Evolutionary conservation across 169 alveolate genomes (phyloP).

Genomic region (Eimeria falciformis): DNA sequence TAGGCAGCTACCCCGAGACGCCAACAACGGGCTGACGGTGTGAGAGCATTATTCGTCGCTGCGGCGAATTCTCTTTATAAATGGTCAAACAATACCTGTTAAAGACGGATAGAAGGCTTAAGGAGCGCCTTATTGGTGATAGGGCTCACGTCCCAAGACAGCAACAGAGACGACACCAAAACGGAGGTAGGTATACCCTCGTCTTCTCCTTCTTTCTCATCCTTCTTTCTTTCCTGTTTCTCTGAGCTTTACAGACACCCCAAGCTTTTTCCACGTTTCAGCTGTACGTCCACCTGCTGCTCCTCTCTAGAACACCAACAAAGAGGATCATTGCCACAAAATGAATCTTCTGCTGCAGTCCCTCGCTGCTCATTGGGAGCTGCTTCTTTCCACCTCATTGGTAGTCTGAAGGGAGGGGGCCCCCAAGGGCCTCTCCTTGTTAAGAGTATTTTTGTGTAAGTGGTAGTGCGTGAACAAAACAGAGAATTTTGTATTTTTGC

Average conservation of each 20-base stretch:
- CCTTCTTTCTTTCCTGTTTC: not conserved
- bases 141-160: not conserved
- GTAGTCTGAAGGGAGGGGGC: too few species aligned
- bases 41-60: too few species aligned
- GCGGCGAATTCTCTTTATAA: too few species aligned
- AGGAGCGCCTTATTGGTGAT: not conserved
- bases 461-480: not conserved
- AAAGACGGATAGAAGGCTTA: not conserved
- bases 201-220: too few species aligned
- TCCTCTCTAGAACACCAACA: not conserved
- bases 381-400: too few species aligned
- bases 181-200: not conserved
- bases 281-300: not conserved
- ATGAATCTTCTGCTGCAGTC: too few species aligned
- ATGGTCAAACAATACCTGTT: not conserved
- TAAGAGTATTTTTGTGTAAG: not conserved
- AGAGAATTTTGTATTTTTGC: not conserved
- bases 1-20: too few species aligned
- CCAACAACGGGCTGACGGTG: too few species aligned
- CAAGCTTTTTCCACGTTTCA: not conserved
- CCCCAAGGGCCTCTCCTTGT: not conserved
- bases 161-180: not conserved
- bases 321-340: not conserved
- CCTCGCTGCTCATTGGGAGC: too few species aligned
- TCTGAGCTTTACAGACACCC: not conserved